Conservation (phyloP, 2,329 filamentous ascomycete species). For the Trichoderma koningii region DNA sequence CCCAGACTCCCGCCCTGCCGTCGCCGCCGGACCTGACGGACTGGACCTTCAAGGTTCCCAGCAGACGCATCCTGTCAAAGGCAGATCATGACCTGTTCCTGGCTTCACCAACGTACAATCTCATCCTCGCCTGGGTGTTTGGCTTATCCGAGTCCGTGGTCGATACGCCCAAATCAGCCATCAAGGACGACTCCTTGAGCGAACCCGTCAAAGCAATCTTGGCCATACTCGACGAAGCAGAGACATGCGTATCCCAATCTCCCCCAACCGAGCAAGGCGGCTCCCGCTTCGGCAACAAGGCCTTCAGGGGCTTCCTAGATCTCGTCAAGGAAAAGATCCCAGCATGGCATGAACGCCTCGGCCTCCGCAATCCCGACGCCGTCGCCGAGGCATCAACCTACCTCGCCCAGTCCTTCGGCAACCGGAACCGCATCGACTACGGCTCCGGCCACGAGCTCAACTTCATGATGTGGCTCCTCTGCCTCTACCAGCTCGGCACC, state of each 20-base stretch:
- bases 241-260: slow-evolving; percentile 64
- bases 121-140: slow-evolving; percentile 85
- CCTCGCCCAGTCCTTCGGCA: slow-evolving; percentile 81
- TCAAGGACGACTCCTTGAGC: slow-evolving; percentile 59
- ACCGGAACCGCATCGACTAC: slow-evolving; percentile 86
- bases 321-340: slow-evolving; percentile 58
- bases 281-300: slow-evolving; percentile 91
- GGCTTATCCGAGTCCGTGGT: slow-evolving; percentile 79
- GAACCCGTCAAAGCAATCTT: slow-evolving; percentile 65
- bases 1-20: slow-evolving; percentile 73
- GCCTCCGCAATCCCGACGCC: slow-evolving; percentile 54
- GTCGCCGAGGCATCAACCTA: slow-evolving; percentile 77
- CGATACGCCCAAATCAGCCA: slow-evolving; percentile 66
- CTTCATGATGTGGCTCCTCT: slow-evolving; percentile 95
- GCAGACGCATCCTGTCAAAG: slow-evolving; percentile 76
- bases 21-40: slow-evolving; percentile 63
- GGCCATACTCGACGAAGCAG: slow-evolving; percentile 68
- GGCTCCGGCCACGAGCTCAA: slow-evolving; percentile 97
- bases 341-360: slow-evolving; percentile 66
- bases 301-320: slow-evolving; percentile 81
- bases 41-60: slow-evolving; percentile 66
- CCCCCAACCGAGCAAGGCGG: slow-evolving; percentile 85
- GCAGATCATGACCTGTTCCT: slow-evolving; percentile 82
- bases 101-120: slow-evolving; percentile 70
- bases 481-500: slow-evolving; percentile 76